Evolutionary conservation across 371 early-diverging fungal species (phyloP), one percentile per base, ranked within the genome.

Genomic region (Catenaria anguillulae): DNA sequence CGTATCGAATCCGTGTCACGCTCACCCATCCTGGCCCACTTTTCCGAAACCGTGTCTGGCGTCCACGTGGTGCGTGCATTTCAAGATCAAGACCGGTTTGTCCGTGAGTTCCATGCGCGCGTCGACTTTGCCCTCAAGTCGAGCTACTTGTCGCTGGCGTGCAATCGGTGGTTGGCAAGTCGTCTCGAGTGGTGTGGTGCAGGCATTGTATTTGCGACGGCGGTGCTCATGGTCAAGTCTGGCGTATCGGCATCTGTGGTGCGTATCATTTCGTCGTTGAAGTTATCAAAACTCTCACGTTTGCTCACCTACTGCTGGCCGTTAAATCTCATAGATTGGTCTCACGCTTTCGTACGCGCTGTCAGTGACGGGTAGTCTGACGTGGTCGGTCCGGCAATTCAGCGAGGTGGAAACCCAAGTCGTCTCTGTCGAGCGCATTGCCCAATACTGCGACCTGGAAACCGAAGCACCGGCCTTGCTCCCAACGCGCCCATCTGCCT

Each of bases 121-220:
- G 66, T 92, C 37, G 94, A 93, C 65, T 71, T 73, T 63, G 92
- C 90, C 68, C 83, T 82, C 64, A 77, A 78, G 48, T 90, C 89
- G 0, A 87, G 85, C 64, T 88, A 84, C 71, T 86, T 90, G 2
- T 83, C 80, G 6, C 72, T 91, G 36, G 76, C 82, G 0, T 78
- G 84, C 56, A 91, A 91, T 62, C 88, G 95, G 45, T 97, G 97
- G 79, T 69, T 94, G 23, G 91, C 92, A 36, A 81, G 93, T 19
- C 85, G 95, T 36, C 78, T 95, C 31, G 90, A 96, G 70, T 76
- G 87, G 42, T 74, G 86, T 48, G 80, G 84, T 21, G 64, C 78
- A 1, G 60, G 75, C 56, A 63, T 79, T 64, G 72, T 80, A 0
- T 76, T 78, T 61, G 69, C 72, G 5, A 70, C 75, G 23, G 74